These are phyloP conservation scores for Trebouxiophyceae sp. DNA, from an alignment of 163 green algal species.

Conservation along the genomic window DNA sequence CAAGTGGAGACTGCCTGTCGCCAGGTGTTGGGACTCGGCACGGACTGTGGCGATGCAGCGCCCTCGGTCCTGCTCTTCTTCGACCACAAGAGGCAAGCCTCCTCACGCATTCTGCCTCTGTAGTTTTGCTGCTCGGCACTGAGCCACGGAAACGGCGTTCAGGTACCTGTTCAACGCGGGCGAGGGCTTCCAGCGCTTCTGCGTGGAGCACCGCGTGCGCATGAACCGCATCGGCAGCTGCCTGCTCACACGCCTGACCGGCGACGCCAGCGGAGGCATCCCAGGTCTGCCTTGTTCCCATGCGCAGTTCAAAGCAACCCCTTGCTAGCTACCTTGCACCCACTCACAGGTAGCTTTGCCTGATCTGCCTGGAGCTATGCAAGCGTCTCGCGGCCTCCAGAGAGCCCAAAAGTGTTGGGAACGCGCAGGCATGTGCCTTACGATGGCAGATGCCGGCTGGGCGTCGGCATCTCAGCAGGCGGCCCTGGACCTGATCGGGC, in stretches of 20 bases:
- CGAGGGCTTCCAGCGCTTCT: conserved; percentile 89
- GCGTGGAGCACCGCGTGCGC: conserved; percentile 76
- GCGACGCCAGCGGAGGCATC: conserved; percentile 55
- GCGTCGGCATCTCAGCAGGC: background rate
- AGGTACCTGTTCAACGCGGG: conserved; percentile 91
- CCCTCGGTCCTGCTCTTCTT: conserved; percentile 78
- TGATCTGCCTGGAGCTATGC: too few species aligned
- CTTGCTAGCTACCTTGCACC: too few species aligned
- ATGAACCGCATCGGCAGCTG: conserved; percentile 50
- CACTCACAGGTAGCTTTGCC: too few species aligned
- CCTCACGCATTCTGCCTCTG: background rate
- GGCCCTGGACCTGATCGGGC: conserved; percentile 40
- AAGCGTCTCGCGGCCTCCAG: too few species aligned
- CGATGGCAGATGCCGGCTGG: conserved; percentile 38
- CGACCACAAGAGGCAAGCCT: conserved; percentile 47
- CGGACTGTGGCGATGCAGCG: conserved; percentile 49
- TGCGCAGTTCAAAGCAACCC: too few species aligned
- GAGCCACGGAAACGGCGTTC: background rate
- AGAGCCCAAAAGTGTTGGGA: too few species aligned
- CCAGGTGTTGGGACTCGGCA: conserved; percentile 43
- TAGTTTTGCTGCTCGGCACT: background rate
- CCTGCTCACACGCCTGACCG: conserved; percentile 47
- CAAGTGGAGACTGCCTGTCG: background rate
- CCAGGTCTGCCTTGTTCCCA: too few species aligned
- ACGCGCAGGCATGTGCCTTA: conserved; percentile 54